Conservation (phyloP, 140 eudicot species). For the Artemisia princeps region DNA sequence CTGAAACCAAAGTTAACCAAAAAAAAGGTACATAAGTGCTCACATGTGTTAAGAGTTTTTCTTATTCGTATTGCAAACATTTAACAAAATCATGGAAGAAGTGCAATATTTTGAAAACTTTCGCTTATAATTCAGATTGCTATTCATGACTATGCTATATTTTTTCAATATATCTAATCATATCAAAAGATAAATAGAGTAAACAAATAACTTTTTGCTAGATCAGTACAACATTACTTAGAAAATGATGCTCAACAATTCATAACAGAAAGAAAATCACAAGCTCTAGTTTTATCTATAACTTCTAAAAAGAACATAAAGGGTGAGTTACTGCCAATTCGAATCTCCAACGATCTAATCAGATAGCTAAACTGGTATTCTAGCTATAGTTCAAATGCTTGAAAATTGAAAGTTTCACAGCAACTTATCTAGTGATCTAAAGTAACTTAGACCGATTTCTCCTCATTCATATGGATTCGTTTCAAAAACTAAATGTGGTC, state of each 20-base stretch:
- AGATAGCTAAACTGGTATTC: not conserved
- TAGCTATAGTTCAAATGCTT: not conserved
- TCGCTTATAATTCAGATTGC: no score
- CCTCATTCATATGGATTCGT: no score
- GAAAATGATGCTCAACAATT: not conserved
- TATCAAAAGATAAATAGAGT: not conserved
- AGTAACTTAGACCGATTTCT: not conserved
- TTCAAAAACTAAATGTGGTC: no score
- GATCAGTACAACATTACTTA: not conserved
- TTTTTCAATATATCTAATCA: not conserved
- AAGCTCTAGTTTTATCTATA: not conserved
- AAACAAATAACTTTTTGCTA: constrained; percentile 6
- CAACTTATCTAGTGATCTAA: not conserved
- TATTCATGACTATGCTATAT: not conserved
- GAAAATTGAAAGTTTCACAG: not conserved
- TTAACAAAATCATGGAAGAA: no score
- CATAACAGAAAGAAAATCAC: not conserved
- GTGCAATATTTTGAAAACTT: no score
- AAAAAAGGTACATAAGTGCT: not conserved
- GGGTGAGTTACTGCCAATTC: not conserved
- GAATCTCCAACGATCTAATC: not conserved
- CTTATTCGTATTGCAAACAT: no score
- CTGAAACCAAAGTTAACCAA: no score
- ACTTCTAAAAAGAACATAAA: not conserved
- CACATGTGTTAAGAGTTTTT: not conserved